phyloP scores from a whole-genome alignment of 768 basidiomycete species.

The Arthromyces matolae region DNA sequence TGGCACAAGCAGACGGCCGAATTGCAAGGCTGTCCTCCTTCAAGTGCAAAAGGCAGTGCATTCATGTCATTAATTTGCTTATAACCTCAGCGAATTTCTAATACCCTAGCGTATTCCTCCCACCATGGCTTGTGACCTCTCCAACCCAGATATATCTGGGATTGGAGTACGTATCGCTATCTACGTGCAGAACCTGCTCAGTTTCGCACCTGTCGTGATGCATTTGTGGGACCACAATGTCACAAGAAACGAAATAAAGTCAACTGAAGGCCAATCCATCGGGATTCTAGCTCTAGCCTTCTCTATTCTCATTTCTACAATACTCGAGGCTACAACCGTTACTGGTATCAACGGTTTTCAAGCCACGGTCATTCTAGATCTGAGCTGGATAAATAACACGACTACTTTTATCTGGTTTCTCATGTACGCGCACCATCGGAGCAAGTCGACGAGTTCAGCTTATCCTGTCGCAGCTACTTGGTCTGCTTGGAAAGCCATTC shows the following conservation, averaged over 20 bases:
- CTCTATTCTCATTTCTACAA: background rate
- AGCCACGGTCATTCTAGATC: slow-evolving; percentile 1
- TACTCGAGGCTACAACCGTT: background rate
- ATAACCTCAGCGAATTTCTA: too few relatives aligned
- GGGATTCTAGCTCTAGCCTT: slow-evolving; percentile 1
- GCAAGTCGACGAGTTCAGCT: background rate
- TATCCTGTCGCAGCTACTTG: background rate
- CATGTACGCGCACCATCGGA: slow-evolving; percentile 2
- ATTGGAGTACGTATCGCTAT: background rate
- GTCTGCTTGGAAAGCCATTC: background rate
- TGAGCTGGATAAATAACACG: too few relatives aligned
- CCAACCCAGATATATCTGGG: background rate
- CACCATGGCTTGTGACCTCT: background rate
- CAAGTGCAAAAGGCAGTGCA: too few relatives aligned
- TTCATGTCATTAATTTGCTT: too few relatives aligned
- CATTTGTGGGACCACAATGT: background rate
- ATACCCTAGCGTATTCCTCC: too few relatives aligned
- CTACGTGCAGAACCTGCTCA: background rate
- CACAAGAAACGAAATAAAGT: background rate
- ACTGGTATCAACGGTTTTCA: background rate
- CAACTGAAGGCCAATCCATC: background rate
- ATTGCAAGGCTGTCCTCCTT: too few relatives aligned
- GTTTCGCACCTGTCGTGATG: background rate
- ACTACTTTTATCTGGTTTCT: slow-evolving; percentile 3
- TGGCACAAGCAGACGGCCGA: too few relatives aligned